These are phyloP conservation scores for Phanerodontia chrysosporium DNA, from an alignment of 768 basidiomycete species.

Conservation along the genomic window DNA sequence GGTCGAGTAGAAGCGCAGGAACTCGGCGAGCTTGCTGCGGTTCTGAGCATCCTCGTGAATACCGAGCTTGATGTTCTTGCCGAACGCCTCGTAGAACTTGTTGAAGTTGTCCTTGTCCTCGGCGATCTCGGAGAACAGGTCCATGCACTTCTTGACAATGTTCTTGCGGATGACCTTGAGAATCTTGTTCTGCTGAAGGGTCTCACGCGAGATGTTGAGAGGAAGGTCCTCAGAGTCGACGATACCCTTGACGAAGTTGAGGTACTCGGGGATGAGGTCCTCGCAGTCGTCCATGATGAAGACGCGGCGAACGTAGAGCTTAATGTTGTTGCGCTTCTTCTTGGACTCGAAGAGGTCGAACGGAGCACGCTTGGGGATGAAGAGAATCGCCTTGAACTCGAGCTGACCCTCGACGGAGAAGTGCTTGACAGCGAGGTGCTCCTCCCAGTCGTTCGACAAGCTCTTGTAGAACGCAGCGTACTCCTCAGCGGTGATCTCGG, in stretches of 20 bases:
- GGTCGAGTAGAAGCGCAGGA: conserved; percentile 97
- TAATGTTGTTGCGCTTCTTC: conserved; percentile 99
- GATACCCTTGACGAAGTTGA: conserved; percentile 99
- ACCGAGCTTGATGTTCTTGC: conserved; percentile 99
- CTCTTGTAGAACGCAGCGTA: conserved; percentile 99
- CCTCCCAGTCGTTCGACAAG: conserved; percentile 99
- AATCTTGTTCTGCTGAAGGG: conserved; percentile 99
- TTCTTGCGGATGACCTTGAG: conserved; percentile 99
- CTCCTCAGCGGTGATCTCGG: conserved; percentile 89
- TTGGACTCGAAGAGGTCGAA: conserved; percentile 99
- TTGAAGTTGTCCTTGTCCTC: conserved; percentile 99
- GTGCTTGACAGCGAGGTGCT: conserved; percentile 99
- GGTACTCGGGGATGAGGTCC: conserved; percentile 98
- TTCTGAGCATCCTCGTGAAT: conserved; percentile 99
- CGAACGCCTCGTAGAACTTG: conserved; percentile 98
- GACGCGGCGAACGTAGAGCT: conserved; percentile 99
- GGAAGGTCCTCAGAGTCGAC: conserved; percentile 99
- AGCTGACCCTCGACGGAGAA: conserved; percentile 99
- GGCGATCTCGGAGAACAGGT: conserved; percentile 91
- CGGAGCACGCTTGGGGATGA: conserved; percentile 94
- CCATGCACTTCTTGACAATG: conserved; percentile 97
- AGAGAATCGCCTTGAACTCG: conserved; percentile 99
- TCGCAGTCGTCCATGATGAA: conserved; percentile 99
- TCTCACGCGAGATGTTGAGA: conserved; percentile 99
- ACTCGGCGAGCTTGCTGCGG: conserved; percentile 98